Conservation (phyloP, 768 basidiomycete genomes). For the Royoungia palumana region DNA sequence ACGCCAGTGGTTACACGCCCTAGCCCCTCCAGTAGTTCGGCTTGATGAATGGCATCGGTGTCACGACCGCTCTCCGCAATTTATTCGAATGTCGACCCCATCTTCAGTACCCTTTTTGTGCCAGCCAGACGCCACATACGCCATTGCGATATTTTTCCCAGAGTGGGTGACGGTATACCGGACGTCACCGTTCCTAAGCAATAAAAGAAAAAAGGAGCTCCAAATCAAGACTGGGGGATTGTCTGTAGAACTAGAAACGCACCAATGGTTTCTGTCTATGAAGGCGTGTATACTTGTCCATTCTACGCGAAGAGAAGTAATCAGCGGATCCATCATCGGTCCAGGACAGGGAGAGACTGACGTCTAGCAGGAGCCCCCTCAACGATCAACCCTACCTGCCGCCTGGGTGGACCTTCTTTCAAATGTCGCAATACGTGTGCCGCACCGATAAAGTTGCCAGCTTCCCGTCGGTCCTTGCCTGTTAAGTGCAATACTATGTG, state of each 20-base stretch:
- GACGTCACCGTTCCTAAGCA: slow-evolving; percentile 71
- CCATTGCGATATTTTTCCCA: slow-evolving; percentile 95
- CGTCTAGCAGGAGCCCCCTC: slow-evolving; percentile 85
- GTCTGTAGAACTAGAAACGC: neutral
- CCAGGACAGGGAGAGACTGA: slow-evolving; percentile 32
- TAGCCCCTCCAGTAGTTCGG: slow-evolving; percentile 76
- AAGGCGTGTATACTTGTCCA: slow-evolving; percentile 64
- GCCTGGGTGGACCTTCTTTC: slow-evolving; percentile 70
- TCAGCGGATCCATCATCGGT: neutral
- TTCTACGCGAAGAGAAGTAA: slow-evolving; percentile 41
- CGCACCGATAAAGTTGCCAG: slow-evolving; percentile 75
- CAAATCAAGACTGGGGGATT: neutral
- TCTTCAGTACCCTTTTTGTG: slow-evolving; percentile 92
- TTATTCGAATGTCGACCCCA: slow-evolving; percentile 81
- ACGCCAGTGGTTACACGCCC: neutral
- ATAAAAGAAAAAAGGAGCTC: slow-evolving; percentile 27
- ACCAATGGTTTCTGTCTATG: slow-evolving; percentile 60
- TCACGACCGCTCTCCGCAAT: slow-evolving; percentile 66
- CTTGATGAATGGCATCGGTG: slow-evolving; percentile 85
- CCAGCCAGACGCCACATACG: slow-evolving; percentile 73
- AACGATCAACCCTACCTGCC: slow-evolving; percentile 80
- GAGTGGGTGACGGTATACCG: slow-evolving; percentile 91
- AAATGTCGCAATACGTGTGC: slow-evolving; percentile 70
- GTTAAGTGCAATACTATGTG: neutral
- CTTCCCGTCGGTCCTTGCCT: slow-evolving; percentile 82